Conservation (phyloP, 441 rosid genomes). For the Brassica hybrid region DNA sequence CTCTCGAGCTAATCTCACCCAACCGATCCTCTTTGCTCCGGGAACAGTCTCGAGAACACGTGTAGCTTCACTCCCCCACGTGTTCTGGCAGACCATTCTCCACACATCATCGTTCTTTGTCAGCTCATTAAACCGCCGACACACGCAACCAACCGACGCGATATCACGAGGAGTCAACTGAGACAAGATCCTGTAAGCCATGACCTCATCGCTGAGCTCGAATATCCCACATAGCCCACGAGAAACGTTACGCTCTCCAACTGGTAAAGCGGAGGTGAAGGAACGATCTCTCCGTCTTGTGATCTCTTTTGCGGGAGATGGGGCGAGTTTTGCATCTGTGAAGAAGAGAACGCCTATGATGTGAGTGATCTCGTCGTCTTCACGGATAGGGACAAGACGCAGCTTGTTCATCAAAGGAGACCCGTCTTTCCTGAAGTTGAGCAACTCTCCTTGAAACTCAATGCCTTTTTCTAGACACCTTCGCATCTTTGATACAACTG, state of each 20-base stretch:
- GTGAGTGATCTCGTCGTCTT: conserved; percentile 83
- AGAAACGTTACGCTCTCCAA: conserved; percentile 67
- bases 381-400: conserved; percentile 84
- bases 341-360: conserved; percentile 86
- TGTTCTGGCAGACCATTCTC: conserved; percentile 96
- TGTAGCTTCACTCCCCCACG: conserved; percentile 96
- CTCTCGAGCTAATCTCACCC: conserved; percentile 91
- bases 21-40: conserved; percentile 88
- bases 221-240: conserved; percentile 79
- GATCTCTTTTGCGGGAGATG: conserved; percentile 57
- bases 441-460: conserved; percentile 89
- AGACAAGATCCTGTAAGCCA: conserved; percentile 79
- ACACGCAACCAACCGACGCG: conserved; percentile 86
- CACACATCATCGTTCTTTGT: conserved; percentile 90
- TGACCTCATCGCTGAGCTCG: conserved; percentile 84
- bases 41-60: conserved; percentile 85
- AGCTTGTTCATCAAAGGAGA: conserved; percentile 85
- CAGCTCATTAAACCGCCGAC: conserved; percentile 64
- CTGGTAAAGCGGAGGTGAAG: conserved; percentile 46
- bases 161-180: conserved; percentile 85
- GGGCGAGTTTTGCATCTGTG: conserved; percentile 80
- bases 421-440: conserved; percentile 94
- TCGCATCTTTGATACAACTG: conserved; percentile 76
- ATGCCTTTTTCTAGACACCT: conserved; percentile 85
- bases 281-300: conserved; percentile 47